phyloP scores from a whole-genome alignment of 2,329 filamentous ascomycete genomes.

The Aschersonia sp. region DNA sequence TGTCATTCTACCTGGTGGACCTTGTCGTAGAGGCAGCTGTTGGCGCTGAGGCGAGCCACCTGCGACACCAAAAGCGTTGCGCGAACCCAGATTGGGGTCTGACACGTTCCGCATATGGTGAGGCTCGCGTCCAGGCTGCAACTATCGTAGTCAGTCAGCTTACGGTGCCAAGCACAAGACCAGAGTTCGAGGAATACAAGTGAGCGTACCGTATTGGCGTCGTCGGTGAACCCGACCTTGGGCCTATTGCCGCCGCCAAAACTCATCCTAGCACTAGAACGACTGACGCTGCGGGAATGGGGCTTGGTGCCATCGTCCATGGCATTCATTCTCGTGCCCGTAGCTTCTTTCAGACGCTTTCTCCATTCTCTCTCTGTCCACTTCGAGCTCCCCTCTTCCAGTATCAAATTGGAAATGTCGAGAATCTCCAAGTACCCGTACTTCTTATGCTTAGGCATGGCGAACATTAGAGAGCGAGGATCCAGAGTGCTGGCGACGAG shows the following conservation, averaged over 20 bases:
- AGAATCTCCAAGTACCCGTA: slow-evolving; percentile 85
- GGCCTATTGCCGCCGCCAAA: slow-evolving; percentile 24
- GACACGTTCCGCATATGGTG: slow-evolving; percentile 33
- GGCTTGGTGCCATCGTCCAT: slow-evolving; percentile 33
- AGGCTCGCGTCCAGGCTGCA: slow-evolving; percentile 16
- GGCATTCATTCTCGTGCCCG: slow-evolving; percentile 60
- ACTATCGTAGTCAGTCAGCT: slow-evolving; percentile 9
- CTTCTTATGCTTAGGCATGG: slow-evolving; percentile 75
- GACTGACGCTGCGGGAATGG: slow-evolving; percentile 40
- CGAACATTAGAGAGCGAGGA: slow-evolving; percentile 88
- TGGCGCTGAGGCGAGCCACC: slow-evolving; percentile 17
- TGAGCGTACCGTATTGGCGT: slow-evolving; percentile 10
- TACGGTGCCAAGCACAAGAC: background rate
- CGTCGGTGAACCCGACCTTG: slow-evolving; percentile 45
- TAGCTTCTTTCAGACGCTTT: slow-evolving; percentile 75
- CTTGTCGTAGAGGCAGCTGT: slow-evolving; percentile 21
- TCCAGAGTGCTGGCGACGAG: slow-evolving; percentile 81
- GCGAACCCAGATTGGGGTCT: slow-evolving; percentile 22
- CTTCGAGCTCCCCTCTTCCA: slow-evolving; percentile 56
- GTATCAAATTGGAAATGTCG: slow-evolving; percentile 70
- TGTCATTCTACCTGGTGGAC: slow-evolving; percentile 27
- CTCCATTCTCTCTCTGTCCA: slow-evolving; percentile 90
- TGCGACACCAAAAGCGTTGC: slow-evolving; percentile 10
- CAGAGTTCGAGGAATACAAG: background rate
- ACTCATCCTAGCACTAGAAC: slow-evolving; percentile 42